Evolutionary conservation across 179 eudicot species (phyloP).

Genomic region (Gypsophila paniculata): DNA sequence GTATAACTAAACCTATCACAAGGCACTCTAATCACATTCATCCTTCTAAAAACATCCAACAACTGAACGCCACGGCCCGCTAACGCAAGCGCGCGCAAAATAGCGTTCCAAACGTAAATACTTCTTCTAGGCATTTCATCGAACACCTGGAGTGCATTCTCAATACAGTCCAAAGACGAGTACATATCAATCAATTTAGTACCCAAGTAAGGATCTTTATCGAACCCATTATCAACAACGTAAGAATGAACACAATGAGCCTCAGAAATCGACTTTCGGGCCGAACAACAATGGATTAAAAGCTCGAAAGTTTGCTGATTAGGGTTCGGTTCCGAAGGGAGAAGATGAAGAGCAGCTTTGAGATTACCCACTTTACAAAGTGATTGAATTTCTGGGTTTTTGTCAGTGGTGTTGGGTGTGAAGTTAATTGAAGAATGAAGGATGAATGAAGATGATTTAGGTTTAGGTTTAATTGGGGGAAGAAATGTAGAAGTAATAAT

Average conservation of each 20-base stretch:
- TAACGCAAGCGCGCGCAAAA: slow-evolving; percentile 51
- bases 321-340: slow-evolving; percentile 44
- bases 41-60: slow-evolving; percentile 39
- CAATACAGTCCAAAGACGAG: slow-evolving; percentile 44
- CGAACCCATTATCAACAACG: slow-evolving; percentile 49
- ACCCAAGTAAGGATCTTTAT: slow-evolving; percentile 53
- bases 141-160: slow-evolving; percentile 59
- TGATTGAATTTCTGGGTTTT: slow-evolving; percentile 46
- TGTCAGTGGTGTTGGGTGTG: slow-evolving; percentile 18
- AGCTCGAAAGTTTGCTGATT: slow-evolving; percentile 62
- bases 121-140: slow-evolving; percentile 49
- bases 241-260: slow-evolving; percentile 44
- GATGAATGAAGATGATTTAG: slow-evolving; percentile 23
- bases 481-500: slow-evolving; percentile 18
- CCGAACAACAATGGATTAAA: slow-evolving; percentile 48
- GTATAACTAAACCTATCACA: slow-evolving; percentile 68
- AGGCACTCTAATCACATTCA: slow-evolving; percentile 40
- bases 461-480: slow-evolving; percentile 21
- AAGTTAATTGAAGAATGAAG: slow-evolving; percentile 27
- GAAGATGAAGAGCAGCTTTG: slow-evolving; percentile 49
- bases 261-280: slow-evolving; percentile 37
- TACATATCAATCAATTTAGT: slow-evolving; percentile 69
- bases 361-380: slow-evolving; percentile 46
- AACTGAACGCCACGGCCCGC: slow-evolving; percentile 56
- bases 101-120: slow-evolving; percentile 61